A percentile compares a stretch with the other conserved stretches of the same genome.
These are phyloP conservation scores for Gymnopilus dilepis DNA, from an alignment of 768 basidiomycete genomes.

Conservation along the genomic window DNA sequence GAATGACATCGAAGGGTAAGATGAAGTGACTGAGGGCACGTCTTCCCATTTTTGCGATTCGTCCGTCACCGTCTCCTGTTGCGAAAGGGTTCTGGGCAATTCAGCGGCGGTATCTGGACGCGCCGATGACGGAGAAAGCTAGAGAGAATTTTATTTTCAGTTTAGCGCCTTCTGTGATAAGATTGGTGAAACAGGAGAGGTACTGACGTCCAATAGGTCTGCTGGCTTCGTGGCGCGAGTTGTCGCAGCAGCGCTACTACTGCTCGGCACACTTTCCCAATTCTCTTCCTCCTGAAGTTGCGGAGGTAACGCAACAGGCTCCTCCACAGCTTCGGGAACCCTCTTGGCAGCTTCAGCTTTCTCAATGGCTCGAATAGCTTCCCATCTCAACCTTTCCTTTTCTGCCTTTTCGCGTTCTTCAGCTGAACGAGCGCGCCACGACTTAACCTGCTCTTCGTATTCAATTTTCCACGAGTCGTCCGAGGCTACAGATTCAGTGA, in stretches of 20 bases:
- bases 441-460: constrained; percentile 69
- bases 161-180: background rate
- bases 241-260: constrained; percentile 13
- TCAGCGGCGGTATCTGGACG: constrained; percentile 14
- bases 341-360: constrained; percentile 45
- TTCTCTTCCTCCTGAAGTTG: constrained; percentile 16
- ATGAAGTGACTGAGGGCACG: constrained; percentile 62
- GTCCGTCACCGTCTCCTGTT: constrained; percentile 41
- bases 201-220: constrained; percentile 9
- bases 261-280: constrained; percentile 26
- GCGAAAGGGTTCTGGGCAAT: constrained; percentile 38
- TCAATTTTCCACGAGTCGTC: constrained; percentile 67
- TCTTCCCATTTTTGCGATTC: constrained; percentile 78
- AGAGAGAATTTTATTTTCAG: constrained; percentile 4
- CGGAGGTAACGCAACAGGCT: constrained; percentile 24
- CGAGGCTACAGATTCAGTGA: constrained; percentile 24
- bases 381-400: constrained; percentile 74
- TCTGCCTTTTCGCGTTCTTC: constrained; percentile 78
- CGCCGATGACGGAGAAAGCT: constrained; percentile 23
- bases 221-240: constrained; percentile 13
- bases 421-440: constrained; percentile 77
- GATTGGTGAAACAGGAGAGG: background rate
- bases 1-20: constrained; percentile 82
- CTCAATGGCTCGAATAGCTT: constrained; percentile 64
- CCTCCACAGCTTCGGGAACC: constrained; percentile 36